Evolutionary conservation across 208 protist species (phyloP), one percentile per base, ranked within the genome.

Genomic region (Lotmaria passim): DNA sequence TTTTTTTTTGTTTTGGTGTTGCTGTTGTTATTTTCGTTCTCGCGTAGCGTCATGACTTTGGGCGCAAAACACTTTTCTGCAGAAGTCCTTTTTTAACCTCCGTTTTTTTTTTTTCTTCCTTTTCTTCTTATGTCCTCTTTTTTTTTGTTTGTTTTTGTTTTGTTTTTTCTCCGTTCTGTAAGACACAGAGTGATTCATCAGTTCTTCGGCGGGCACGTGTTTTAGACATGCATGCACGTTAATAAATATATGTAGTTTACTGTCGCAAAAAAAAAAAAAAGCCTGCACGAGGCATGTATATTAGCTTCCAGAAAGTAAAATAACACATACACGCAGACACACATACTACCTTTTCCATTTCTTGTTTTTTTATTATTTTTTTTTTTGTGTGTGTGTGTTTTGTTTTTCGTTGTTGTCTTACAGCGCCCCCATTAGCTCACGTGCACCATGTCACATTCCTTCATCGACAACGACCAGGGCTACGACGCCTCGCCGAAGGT

Each of bases 401-500:
- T 41, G 10, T 14, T 41, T 7, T 41, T 14, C 10, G 38, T 41
- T 41, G 38, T 41, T 41, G 38, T 14, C 38, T 50, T 19, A 50
- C 44, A 50, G 19, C 11, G 19, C 11, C 11, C n/a, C 19, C 11
- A 17, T 1, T 12, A 21, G 2, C 26, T 7, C 14, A 31, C 50
- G 6, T 14, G 21, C 39, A 24, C 30, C 23, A 72, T 73, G 58
- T 56, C 69, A 11, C 39, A 56, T 44, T 26, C 52, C 7, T 62
- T 56, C 4, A 50, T 44, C 7, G 69, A 81, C 5, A 59, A 69
- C n/a, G 61, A 66, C 26, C 62, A 68, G 34, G 31, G 55, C 23
- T 34, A 55, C 47, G 60, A 62, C 48, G 43, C 55, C 46, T 61
- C 21, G 0, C n/a, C 30, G 7, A 79, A 81, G 15, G 84, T 93